phyloP scores from a whole-genome alignment of 2,329 filamentous ascomycete genomes.

The Colletotrichum euphorbiae region DNA sequence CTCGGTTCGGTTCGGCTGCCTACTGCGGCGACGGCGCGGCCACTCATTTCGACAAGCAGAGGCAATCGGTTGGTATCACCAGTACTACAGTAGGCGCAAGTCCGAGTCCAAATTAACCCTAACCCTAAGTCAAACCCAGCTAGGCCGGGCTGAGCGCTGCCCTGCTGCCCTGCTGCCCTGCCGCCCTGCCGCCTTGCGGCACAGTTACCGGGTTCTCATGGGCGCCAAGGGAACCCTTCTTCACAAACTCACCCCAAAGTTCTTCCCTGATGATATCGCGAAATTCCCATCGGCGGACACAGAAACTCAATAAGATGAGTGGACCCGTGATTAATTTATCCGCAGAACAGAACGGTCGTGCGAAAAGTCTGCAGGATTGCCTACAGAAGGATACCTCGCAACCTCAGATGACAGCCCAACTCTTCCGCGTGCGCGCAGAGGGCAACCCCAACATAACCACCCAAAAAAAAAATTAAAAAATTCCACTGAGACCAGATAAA shows the following conservation, averaged over 20 bases:
- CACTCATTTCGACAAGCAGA: neutral
- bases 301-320: neutral
- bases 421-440: neutral
- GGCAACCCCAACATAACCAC: too few relatives aligned
- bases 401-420: constrained; percentile 18
- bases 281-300: neutral
- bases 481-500: neutral
- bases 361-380: constrained; percentile 3
- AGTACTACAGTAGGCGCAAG: neutral
- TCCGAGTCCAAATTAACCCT: neutral
- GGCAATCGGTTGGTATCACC: neutral
- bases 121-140: too few relatives aligned
- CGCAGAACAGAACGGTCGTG: constrained; percentile 9
- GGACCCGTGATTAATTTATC: neutral
- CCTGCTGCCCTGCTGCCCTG: too few relatives aligned
- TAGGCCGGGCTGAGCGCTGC: neutral
- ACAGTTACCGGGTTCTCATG: too few relatives aligned
- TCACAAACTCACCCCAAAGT: neutral
- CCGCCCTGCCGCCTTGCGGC: too few relatives aligned
- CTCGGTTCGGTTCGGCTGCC: neutral
- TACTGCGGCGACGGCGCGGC: neutral
- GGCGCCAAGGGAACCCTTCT: too few relatives aligned
- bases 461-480: too few relatives aligned
- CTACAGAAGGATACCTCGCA: neutral
- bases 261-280: neutral